Conservation (phyloP, 1,139 yeast species). For the Geotrichum australiense region DNA sequence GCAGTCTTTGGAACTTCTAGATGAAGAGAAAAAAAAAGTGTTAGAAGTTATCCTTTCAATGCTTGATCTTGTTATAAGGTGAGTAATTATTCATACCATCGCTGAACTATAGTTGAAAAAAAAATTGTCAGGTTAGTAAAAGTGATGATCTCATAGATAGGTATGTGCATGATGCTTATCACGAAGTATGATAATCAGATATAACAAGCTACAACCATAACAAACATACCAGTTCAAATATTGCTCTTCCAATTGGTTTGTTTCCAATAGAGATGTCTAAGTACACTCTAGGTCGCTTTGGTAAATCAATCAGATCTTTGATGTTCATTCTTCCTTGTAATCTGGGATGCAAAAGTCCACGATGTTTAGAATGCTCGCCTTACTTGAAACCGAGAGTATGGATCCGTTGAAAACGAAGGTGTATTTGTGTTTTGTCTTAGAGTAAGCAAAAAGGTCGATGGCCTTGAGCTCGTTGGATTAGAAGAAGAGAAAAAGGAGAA, state of each 20-base stretch:
- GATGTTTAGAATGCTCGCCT: too few relatives aligned
- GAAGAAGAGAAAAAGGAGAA: not conserved
- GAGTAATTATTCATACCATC: constrained; percentile 2
- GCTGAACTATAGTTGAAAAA: constrained; percentile 1
- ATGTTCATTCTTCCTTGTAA: too few relatives aligned
- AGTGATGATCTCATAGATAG: too few relatives aligned
- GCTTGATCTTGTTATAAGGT: not conserved
- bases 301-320: constrained; percentile 16
- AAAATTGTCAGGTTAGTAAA: not conserved
- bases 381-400: too few relatives aligned
- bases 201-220: too few relatives aligned
- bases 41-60: not conserved
- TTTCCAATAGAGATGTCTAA: constrained; percentile 70
- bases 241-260: constrained; percentile 60
- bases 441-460: not conserved
- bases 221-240: constrained; percentile 48
- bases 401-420: too few relatives aligned
- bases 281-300: constrained; percentile 48
- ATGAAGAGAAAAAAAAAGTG: not conserved
- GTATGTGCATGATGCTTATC: not conserved
- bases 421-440: not conserved
- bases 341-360: too few relatives aligned
- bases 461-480: constrained; percentile 1
- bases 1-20: constrained; percentile 75
- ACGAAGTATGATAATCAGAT: not conserved